These are phyloP conservation scores for Capronia epimyces DNA, from an alignment of 2,329 filamentous ascomycete genomes.

Conservation along the genomic window DNA sequence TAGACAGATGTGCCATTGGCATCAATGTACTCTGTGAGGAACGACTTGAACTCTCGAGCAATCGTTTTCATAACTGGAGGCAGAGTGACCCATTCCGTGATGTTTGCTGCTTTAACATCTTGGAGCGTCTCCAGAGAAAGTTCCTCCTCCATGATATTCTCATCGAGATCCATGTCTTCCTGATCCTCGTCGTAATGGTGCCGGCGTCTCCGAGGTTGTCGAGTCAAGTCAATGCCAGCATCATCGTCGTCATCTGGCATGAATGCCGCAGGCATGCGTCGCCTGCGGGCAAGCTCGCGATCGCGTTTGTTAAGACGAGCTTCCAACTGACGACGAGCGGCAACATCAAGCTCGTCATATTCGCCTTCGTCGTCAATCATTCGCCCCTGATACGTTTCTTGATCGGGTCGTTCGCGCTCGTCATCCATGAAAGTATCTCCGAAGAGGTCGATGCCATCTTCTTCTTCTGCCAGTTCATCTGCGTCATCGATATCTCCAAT, in stretches of 20 bases:
- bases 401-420: constrained; percentile 45
- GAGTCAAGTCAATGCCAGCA: constrained; percentile 74
- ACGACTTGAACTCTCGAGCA: constrained; percentile 93
- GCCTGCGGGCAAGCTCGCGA: constrained; percentile 53
- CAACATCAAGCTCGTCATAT: constrained; percentile 57
- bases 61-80: constrained; percentile 88
- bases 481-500: constrained; percentile 61
- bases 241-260: constrained; percentile 74
- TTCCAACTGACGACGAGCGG: constrained; percentile 56
- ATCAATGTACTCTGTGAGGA: constrained; percentile 93
- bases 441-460: constrained; percentile 64
- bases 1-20: constrained; percentile 86
- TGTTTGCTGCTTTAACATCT: constrained; percentile 85
- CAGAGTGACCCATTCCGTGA: constrained; percentile 92
- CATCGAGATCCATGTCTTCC: constrained; percentile 81
- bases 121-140: constrained; percentile 83
- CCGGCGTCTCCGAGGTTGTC: constrained; percentile 75
- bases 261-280: constrained; percentile 58
- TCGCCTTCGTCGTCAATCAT: constrained; percentile 62
- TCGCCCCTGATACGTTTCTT: constrained; percentile 52
- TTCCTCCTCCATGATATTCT: constrained; percentile 93
- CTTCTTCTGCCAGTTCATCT: constrained; percentile 64
- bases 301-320: constrained; percentile 58
- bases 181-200: constrained; percentile 92
- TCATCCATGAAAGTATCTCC: constrained; percentile 62